Evolutionary conservation across 805 yeast genomes (phyloP), one percentile per base, ranked within the genome.

Genomic region (Diddensiella transvaalensis): DNA sequence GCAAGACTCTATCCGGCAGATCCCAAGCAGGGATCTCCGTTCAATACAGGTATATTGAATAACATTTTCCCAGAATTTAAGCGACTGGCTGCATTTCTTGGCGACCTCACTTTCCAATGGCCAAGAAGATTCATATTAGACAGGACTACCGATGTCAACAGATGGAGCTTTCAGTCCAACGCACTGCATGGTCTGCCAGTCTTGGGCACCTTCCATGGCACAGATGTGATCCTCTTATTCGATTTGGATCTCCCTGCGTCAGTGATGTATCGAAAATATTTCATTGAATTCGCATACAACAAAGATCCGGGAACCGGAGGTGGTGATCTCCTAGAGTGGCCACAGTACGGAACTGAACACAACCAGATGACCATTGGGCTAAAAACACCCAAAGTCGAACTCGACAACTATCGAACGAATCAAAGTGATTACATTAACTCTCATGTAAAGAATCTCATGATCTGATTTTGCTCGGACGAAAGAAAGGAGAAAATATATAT

Each of bases 21-120:
- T 18, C 51, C 57, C 5, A 8, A 44, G 5, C 35, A 22, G 3
- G 58, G 58, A 10, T 50, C 50, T 13, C 56, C 57, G 10, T 50
- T 47, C 46, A 26, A 43, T n/a, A 50, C 55, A 5, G 52, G 54
- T 4, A 22, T 15, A 13, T 22, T 30, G 17, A 46, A 44, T 37
- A 46, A 47, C 13, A 3, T 49, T 5, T 48, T 33, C 30, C 47
- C 53, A 3, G 44, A 52, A 40, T 52, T 5, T 29, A 54, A 54
- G 35, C 53, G 57, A 8, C 15, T 41, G 6, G 52, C 49, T 6
- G 49, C 57, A 4, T n/a, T 54, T 23, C 29, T 43, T 3, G 54
- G 53, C 10, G 55, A 53, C 30, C n/a, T 45, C n/a, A 22, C 46
- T 13, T 50, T 53, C 22, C 50, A 51, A 24, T 42, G 50, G 39